These are phyloP conservation scores for Eimeria brunetti DNA, from an alignment of 169 alveolate genomes.

Conservation along the genomic window DNA sequence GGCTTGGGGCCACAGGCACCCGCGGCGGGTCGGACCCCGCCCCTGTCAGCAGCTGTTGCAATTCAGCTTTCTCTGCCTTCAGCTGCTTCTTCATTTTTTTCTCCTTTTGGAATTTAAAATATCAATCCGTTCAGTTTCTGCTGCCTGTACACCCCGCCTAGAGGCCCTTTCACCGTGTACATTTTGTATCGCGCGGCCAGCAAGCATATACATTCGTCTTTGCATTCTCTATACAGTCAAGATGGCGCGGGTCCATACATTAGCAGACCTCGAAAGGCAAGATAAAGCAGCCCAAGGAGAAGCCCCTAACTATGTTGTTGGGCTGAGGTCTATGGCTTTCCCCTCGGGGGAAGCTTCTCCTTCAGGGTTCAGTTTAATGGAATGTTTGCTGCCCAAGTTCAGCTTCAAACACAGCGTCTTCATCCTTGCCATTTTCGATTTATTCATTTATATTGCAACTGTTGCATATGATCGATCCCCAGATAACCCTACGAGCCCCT, in stretches of 20 bases:
- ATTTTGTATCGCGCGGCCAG: background rate
- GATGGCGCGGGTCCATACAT: conserved; percentile 31
- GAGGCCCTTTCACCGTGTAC: background rate
- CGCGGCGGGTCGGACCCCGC: background rate
- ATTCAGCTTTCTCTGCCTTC: background rate
- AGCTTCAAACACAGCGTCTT: conserved; percentile 35
- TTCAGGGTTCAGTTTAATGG: background rate
- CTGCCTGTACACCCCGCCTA: background rate
- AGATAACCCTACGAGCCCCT: conserved; percentile 50
- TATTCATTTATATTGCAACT: background rate
- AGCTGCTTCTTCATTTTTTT: too few species aligned
- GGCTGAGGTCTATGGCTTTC: background rate
- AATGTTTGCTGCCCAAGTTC: conserved; percentile 19
- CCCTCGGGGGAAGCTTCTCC: background rate
- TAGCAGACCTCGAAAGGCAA: conserved; percentile 38
- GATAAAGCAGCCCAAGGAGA: conserved; percentile 6
- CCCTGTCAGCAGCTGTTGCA: background rate
- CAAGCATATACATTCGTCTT: too few species aligned
- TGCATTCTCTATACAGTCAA: background rate
- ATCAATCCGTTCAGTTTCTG: background rate
- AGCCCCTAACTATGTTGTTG: background rate
- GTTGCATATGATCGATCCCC: conserved; percentile 6
- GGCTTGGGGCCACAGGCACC: background rate
- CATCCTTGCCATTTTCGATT: background rate
- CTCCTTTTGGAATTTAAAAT: background rate